These are phyloP conservation scores for Flaveria brownii DNA, from an alignment of 129 eudicot genomes.

Conservation along the genomic window DNA sequence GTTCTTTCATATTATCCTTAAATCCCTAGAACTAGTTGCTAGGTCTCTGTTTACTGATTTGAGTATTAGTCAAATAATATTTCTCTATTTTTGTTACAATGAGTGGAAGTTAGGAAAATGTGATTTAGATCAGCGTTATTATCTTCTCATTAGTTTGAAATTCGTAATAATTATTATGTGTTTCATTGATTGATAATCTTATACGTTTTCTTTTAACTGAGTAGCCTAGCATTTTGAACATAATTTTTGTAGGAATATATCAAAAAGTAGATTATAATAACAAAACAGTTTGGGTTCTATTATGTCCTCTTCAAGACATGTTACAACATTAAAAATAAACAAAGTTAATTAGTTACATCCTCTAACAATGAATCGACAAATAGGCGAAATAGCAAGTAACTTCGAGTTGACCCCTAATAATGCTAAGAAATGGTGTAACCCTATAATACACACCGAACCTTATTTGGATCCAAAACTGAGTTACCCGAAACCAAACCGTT, in stretches of 20 bases:
- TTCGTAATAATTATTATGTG: neutral
- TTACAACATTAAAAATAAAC: no score
- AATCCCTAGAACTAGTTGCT: slow-evolving; percentile 9
- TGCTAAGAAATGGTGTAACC: neutral
- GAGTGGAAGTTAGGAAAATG: neutral
- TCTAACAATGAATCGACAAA: no score
- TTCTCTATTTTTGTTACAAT: neutral
- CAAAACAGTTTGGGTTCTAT: no score
- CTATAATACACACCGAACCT: neutral
- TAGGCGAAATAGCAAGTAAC: neutral
- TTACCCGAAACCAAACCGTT: neutral
- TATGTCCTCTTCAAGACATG: no score
- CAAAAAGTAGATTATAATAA: neutral
- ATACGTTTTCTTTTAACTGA: neutral
- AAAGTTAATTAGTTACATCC: no score
- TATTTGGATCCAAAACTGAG: neutral
- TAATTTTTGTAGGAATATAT: neutral
- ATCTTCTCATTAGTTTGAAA: neutral
- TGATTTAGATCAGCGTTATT: neutral
- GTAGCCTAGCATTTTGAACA: neutral
- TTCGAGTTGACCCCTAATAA: neutral
- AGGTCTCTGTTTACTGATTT: slow-evolving; percentile 1
- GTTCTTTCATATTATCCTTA: slow-evolving; percentile 62
- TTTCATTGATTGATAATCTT: neutral
- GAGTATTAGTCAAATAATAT: slow-evolving; percentile 24